A percentile compares a stretch with the other conserved stretches of the same genome.
Evolutionary conservation across 2,329 filamentous ascomycete genomes (phyloP).

Genomic region (Colletotrichum sp.): DNA sequence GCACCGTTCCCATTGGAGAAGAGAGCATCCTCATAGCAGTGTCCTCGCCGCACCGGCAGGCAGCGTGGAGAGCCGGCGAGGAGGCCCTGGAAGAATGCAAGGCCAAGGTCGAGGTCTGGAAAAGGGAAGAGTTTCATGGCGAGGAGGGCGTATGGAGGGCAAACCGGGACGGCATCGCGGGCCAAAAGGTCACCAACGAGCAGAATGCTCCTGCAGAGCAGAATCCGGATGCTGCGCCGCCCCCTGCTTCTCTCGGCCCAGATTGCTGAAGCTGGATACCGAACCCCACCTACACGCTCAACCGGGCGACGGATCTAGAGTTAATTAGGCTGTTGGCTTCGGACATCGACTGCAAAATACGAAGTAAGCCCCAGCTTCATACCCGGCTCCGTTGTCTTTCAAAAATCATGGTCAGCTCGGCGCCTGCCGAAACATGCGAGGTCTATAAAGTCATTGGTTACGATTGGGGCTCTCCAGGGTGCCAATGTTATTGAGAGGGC

Average conservation of each 20-base stretch:
- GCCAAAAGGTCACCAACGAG: slow-evolving; percentile 47
- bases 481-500: neutral
- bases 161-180: slow-evolving; percentile 76
- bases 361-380: neutral
- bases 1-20: slow-evolving; percentile 85
- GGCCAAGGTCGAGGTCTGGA: slow-evolving; percentile 91
- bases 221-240: neutral
- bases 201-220: neutral
- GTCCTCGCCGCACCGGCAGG: slow-evolving; percentile 80
- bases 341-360: neutral
- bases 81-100: slow-evolving; percentile 90
- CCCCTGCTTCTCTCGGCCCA: neutral
- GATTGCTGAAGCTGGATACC: neutral
- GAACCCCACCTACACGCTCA: neutral
- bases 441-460: neutral
- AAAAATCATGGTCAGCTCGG: neutral
- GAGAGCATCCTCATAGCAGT: slow-evolving; percentile 93
- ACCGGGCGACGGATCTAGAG: neutral
- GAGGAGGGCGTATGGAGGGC: slow-evolving; percentile 85
- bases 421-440: neutral
- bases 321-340: neutral
- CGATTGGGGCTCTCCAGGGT: neutral
- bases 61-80: slow-evolving; percentile 87
- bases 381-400: neutral
- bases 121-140: slow-evolving; percentile 84